Percentiles rank a stretch among this genome's conserved stretches.
These are phyloP conservation scores for Coix lacrymajobi DNA, from an alignment of 176 grass and related monocot genomes.

Conservation along the genomic window DNA sequence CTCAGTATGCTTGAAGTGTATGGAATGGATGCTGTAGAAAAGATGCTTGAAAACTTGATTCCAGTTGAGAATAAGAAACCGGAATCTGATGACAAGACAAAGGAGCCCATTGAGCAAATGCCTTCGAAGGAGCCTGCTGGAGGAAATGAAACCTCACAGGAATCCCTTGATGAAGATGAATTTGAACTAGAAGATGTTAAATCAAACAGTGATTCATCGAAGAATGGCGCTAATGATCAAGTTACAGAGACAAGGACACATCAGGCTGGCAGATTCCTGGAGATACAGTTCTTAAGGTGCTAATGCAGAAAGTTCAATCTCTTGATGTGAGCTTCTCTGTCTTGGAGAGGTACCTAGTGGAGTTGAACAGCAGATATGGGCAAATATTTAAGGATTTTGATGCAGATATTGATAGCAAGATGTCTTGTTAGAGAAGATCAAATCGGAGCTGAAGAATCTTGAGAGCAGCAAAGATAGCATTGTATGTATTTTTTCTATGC, in stretches of 20 bases:
- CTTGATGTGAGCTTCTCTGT: constrained; percentile 97
- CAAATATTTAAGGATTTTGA: constrained; percentile 97
- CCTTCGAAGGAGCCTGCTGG: constrained; percentile 34
- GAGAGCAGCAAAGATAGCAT: constrained; percentile 55
- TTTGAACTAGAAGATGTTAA: constrained; percentile 51
- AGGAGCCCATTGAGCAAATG: constrained; percentile 39
- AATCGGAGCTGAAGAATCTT: constrained; percentile 65
- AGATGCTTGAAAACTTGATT: constrained; percentile 94
- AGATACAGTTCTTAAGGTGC: constrained; percentile 86
- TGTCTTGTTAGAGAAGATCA: constrained; percentile 59
- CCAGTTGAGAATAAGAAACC: constrained; percentile 64
- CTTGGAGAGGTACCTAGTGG: constrained; percentile 86
- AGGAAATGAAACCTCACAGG: constrained; percentile 39
- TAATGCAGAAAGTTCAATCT: constrained; percentile 95
- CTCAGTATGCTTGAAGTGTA: constrained; percentile 88
- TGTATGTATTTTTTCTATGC: constrained; percentile 34
- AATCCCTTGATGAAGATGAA: constrained; percentile 47
- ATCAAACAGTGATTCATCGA: constrained; percentile 36
- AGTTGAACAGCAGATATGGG: constrained; percentile 88
- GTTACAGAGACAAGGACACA: constrained; percentile 44
- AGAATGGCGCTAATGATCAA: constrained; percentile 45
- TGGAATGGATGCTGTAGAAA: constrained; percentile 97
- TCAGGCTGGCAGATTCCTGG: constrained; percentile 86
- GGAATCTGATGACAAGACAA: constrained; percentile 56
- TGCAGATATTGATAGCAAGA: constrained; percentile 74